These are phyloP conservation scores for Penicillium janthinellum DNA, from an alignment of 2,329 filamentous ascomycete genomes.

Conservation along the genomic window DNA sequence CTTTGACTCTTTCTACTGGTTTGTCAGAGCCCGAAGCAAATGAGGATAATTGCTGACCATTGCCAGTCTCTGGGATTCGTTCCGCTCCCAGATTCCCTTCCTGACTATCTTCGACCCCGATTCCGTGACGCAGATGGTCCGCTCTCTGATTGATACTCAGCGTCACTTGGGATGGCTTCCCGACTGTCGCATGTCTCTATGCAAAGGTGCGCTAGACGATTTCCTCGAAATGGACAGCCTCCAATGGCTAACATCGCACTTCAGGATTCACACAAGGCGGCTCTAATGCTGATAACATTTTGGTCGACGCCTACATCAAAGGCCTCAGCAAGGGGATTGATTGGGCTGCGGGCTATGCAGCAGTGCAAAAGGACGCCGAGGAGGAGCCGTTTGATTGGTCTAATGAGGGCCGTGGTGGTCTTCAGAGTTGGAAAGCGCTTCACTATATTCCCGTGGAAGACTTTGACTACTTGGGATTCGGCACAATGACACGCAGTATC, in stretches of 20 bases:
- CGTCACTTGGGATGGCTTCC: conserved; percentile 70
- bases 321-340: conserved; percentile 63
- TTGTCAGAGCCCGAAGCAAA: conserved; percentile 11
- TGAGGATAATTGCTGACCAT: conserved; percentile 13
- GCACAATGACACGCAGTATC: conserved; percentile 69
- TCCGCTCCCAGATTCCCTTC: conserved; percentile 68
- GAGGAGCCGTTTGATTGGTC: conserved; percentile 71
- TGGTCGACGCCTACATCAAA: conserved; percentile 70
- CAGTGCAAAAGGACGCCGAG: conserved; percentile 70
- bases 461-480: conserved; percentile 66
- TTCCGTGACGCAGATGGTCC: conserved; percentile 64
- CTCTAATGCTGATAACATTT: conserved; percentile 69
- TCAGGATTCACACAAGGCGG: conserved; percentile 70
- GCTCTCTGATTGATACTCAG: conserved; percentile 71
- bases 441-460: conserved; percentile 72
- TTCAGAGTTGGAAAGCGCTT: conserved; percentile 69
- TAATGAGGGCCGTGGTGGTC: conserved; percentile 67
- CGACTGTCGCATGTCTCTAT: conserved; percentile 73
- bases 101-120: conserved; percentile 67
- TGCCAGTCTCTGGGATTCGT: conserved; percentile 65
- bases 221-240: not conserved
- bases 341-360: conserved; percentile 68
- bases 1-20: conserved; percentile 74
- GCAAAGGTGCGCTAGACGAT: conserved; percentile 47
- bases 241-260: not conserved